Evolutionary conservation across 1,284 basidiomycete genomes (phyloP).

Genomic region (Coriolopsis trogii): DNA sequence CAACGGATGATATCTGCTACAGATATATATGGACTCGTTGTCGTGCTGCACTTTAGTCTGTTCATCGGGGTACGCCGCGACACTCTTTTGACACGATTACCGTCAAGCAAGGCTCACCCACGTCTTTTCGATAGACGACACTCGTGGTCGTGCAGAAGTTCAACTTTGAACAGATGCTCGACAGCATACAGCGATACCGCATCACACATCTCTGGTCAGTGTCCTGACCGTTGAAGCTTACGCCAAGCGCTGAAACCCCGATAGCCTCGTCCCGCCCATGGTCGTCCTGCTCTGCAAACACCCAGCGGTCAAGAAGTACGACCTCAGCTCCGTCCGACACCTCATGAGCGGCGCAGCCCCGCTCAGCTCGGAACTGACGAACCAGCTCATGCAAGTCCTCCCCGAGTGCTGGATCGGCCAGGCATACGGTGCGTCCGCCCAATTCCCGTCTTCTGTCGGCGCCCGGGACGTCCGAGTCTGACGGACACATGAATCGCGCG

Average conservation of each 20-base stretch:
- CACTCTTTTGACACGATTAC: constrained; percentile 16
- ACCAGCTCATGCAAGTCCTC: constrained; percentile 55
- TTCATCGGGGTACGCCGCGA: constrained; percentile 48
- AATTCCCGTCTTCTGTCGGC: background rate
- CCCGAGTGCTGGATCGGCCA: constrained; percentile 66
- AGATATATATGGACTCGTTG: constrained; percentile 74
- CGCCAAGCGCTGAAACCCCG: constrained; percentile 14
- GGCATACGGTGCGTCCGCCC: constrained; percentile 54
- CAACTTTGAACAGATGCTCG: constrained; percentile 65
- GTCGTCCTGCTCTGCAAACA: constrained; percentile 64
- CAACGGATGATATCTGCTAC: background rate
- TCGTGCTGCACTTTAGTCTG: constrained; percentile 50
- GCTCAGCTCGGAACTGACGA: constrained; percentile 65
- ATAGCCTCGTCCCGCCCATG: constrained; percentile 70
- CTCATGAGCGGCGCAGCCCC: constrained; percentile 77
- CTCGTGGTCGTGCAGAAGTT: constrained; percentile 78
- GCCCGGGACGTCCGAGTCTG: no score
- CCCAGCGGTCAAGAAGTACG: constrained; percentile 66
- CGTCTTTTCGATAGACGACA: constrained; percentile 37
- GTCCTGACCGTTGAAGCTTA: constrained; percentile 5
- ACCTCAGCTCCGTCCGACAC: constrained; percentile 62
- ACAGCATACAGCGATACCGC: constrained; percentile 67
- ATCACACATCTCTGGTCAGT: constrained; percentile 68
- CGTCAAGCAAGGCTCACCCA: background rate
- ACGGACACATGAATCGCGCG: no score